phyloP scores from a whole-genome alignment of 1,284 basidiomycete genomes.

The Crucibulum cyathiforme region DNA sequence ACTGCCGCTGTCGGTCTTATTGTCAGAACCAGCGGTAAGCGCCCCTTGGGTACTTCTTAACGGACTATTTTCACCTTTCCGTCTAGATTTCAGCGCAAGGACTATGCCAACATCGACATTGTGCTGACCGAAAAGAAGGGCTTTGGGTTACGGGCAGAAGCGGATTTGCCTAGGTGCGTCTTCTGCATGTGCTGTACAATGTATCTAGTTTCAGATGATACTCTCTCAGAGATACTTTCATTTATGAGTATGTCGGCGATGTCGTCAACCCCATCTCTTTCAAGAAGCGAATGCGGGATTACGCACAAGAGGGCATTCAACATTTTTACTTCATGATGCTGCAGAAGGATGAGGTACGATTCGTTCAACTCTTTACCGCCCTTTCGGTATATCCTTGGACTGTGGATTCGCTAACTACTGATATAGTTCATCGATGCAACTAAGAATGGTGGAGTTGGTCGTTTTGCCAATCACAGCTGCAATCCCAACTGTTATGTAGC shows the following conservation, averaged over 20 bases:
- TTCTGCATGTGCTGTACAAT: neutral
- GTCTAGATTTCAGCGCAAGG: slow-evolving; percentile 80
- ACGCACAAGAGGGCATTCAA: slow-evolving; percentile 90
- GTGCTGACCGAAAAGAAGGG: slow-evolving; percentile 97
- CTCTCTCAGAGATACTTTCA: slow-evolving; percentile 79
- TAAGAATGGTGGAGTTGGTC: slow-evolving; percentile 93
- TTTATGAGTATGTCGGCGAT: slow-evolving; percentile 99
- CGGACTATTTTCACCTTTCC: slow-evolving; percentile 6
- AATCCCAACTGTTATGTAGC: slow-evolving; percentile 99
- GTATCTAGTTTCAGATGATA: neutral
- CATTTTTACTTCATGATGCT: slow-evolving; percentile 99
- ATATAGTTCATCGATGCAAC: slow-evolving; percentile 96
- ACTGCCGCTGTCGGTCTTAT: slow-evolving; percentile 83
- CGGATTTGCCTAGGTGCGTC: slow-evolving; percentile 76
- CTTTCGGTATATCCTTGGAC: neutral
- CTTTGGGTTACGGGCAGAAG: slow-evolving; percentile 85
- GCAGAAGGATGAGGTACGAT: slow-evolving; percentile 91
- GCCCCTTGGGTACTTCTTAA: slow-evolving; percentile 1
- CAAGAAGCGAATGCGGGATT: slow-evolving; percentile 92
- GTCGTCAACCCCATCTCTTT: slow-evolving; percentile 91
- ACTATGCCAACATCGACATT: slow-evolving; percentile 90
- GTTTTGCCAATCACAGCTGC: slow-evolving; percentile 99
- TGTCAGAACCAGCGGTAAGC: slow-evolving; percentile 94
- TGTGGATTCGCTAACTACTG: neutral
- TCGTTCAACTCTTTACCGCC: neutral